These are phyloP conservation scores for Fusarium nisikadoi DNA, from an alignment of 2,329 filamentous ascomycete genomes.

Conservation along the genomic window DNA sequence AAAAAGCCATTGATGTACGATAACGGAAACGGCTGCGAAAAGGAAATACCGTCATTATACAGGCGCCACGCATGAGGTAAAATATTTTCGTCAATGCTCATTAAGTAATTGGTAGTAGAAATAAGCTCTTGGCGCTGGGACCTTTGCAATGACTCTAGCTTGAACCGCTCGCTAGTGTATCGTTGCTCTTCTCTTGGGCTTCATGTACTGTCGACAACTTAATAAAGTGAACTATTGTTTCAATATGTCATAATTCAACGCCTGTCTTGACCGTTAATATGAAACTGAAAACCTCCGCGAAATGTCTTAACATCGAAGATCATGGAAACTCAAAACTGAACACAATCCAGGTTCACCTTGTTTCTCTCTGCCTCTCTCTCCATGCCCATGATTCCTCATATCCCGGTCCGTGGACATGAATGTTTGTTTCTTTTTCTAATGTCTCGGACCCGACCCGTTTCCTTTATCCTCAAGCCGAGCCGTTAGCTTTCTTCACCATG, in stretches of 20 bases:
- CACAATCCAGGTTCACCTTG: not conserved
- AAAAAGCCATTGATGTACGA: not conserved
- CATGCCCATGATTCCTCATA: not conserved
- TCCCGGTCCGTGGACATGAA: not conserved
- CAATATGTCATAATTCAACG: not conserved
- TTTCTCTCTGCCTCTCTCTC: not conserved
- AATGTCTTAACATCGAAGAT: not conserved
- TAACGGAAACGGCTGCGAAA: not conserved
- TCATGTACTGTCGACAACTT: not conserved
- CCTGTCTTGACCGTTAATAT: not conserved
- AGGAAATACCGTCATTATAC: slow-evolving; percentile 1
- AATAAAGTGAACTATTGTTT: not conserved
- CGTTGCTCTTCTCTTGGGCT: not conserved
- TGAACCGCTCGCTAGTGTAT: not conserved
- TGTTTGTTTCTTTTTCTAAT: slow-evolving; percentile 2
- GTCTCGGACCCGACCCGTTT: not conserved
- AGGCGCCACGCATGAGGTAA: not conserved
- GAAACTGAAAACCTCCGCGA: not conserved
- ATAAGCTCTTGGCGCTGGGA: not conserved
- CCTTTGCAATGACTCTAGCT: not conserved
- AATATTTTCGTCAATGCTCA: not conserved
- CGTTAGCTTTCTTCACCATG: slow-evolving; percentile 25
- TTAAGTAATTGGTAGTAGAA: not conserved
- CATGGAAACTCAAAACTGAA: not conserved
- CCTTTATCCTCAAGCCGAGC: not conserved